Base-by-base conservation (phyloP, 169 alveolate genomes). In the Ichthyophthirius multifiliis region DNA sequence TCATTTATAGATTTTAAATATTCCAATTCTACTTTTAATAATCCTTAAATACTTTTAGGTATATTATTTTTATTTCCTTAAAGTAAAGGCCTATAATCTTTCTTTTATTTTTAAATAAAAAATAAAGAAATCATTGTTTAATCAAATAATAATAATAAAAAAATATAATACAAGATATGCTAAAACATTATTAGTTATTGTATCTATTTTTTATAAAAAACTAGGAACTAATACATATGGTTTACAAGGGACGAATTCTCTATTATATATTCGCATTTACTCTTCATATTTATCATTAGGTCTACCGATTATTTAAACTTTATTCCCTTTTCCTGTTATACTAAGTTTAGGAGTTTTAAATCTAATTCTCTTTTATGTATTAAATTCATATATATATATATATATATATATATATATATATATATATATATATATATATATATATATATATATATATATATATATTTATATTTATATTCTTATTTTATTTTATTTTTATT, bases 201-300 rank as follows among this genome's bases (percentile, higher is more conserved):
- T 67, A 67, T 67, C 77, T 39, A 32, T 67, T 15, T 67, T 67
- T 34, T 47, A 67, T 5, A 37, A 16, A 37, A 67, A 67, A 20
- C 43, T 18, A 2, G 77, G 77, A 9, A 67, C 77, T n/a, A 67
- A n/a, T 6, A 67, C 45, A 35, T 67, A 35, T 16, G 77, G 77
- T 20, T 67, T 44, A 9, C 77, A 67, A 9, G 77, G 77, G 9
- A 67, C 16, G 37, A 37, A 62, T 37, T 67, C 77, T 41, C 41
- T 67, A 39, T 67, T 67, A 67, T 67, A 67, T 34, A 67, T 37
- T 67, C 77, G 35, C 77, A 67, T 67, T 13, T n/a, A 37, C 6
- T 67, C 64, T 31, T 67, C 77, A 15, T 18, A 15, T 67, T 67
- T 32, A 39, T 67, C 77, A 5, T 18, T 27, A 1, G 77, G 77